Base-by-base conservation (phyloP, 805 yeast species). In the Spathaspora girioi region DNA sequence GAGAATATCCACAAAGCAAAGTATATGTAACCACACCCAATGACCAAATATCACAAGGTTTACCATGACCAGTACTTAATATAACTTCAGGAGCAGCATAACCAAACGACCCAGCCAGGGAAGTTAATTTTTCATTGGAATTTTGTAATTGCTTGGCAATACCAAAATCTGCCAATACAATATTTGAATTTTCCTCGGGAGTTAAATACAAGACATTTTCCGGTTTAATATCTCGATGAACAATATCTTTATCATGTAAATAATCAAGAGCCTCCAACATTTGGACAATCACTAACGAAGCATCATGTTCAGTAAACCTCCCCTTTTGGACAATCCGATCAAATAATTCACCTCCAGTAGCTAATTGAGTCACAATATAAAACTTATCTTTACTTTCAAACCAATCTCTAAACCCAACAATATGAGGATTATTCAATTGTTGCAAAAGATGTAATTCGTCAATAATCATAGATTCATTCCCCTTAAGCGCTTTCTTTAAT, bases 51-150 rank as follows among this genome's bases (percentile, higher is more conserved):
- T 93, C 99, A 70, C 97, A 93, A 1, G 97, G 93, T 61, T 88
- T 89, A 40, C 97, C 96, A 69, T 93, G 97, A 8, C 97, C 98
- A 40, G 77, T 74, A 14, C 87, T 84, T 42, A 83, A 70, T 38
- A 93, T 78, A 7, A 93, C 91, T 64, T 93, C 99, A 0, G 99
- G 99, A 0, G 98, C 98, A 32, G 96, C 97, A 66, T 93, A 93
- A 1, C 99, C 98, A 68, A 89, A 84, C 1, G 97, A 88, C 1
- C 98, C 98, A 0, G 97, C 96, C 42, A 88, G 84, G 19, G 86
- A 74, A 31, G 78, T 82, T 53, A 89, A 73, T 53, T 81, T 71
- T 50, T 87, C 89, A 58, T 82, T 79, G 3, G 82, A 77, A 11
- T 76, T 67, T 52, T 77, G 75, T 56, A 93, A 71, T 59, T 81